These are phyloP conservation scores for Candida sp. DNA, from an alignment of 1,139 yeast species.

Conservation along the genomic window DNA sequence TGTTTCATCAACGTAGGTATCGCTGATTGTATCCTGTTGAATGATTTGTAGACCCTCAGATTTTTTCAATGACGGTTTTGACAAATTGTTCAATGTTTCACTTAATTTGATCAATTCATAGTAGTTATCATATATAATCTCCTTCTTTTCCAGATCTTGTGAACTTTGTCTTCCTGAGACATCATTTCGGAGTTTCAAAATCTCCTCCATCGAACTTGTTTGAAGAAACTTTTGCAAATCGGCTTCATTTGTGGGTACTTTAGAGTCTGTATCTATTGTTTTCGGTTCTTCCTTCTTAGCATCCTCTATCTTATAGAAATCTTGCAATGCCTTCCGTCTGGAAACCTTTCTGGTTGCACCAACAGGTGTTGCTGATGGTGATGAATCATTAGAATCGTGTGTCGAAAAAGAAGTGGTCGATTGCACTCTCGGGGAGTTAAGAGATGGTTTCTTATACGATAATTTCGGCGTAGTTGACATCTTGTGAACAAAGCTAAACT, in stretches of 20 bases:
- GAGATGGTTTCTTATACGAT: constrained; percentile 25
- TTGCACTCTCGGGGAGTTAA: constrained; percentile 5
- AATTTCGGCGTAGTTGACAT: constrained; percentile 22
- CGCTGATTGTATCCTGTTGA: constrained; percentile 8
- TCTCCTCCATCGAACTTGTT: constrained; percentile 29
- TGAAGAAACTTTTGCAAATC: constrained; percentile 29
- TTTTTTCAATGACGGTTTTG: constrained; percentile 14
- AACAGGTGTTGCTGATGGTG: constrained; percentile 4
- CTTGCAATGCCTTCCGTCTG: constrained; percentile 42
- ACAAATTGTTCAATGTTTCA: constrained; percentile 29
- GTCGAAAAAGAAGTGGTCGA: background rate
- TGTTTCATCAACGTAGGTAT: constrained; percentile 21
- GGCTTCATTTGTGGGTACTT: constrained; percentile 2
- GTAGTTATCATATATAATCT: constrained; percentile 47
- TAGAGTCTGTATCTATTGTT: background rate
- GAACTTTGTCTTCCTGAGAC: constrained; percentile 30
- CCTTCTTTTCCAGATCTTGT: constrained; percentile 41
- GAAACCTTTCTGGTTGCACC: constrained; percentile 25
- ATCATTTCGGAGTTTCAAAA: constrained; percentile 32
- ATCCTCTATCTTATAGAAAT: constrained; percentile 35
- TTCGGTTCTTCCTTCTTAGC: constrained; percentile 8
- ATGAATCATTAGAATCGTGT: constrained; percentile 1
- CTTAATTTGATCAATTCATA: constrained; percentile 43
- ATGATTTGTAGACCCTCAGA: background rate
- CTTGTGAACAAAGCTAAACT: too few species aligned